Conservation (phyloP, 768 basidiomycete species). For the Tricholoma furcatifolium region DNA sequence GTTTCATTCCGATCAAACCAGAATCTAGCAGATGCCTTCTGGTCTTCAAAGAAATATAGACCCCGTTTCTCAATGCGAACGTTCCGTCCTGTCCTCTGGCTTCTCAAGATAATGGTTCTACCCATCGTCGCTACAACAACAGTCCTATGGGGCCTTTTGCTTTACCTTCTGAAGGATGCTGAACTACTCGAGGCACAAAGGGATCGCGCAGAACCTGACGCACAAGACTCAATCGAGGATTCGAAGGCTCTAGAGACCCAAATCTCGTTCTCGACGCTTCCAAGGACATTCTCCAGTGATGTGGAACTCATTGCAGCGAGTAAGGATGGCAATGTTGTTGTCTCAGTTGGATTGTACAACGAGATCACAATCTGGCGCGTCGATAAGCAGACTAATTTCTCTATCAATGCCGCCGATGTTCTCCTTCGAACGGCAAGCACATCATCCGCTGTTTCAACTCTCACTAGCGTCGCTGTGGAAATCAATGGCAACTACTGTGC, state of each 20-base stretch:
- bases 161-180: slow-evolving; percentile 88
- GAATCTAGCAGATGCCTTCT: slow-evolving; percentile 17
- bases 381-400: slow-evolving; percentile 36
- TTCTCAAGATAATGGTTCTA: slow-evolving; percentile 78
- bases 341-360: slow-evolving; percentile 76
- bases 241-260: slow-evolving; percentile 37
- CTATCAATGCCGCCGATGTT: slow-evolving; percentile 52
- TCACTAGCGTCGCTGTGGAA: slow-evolving; percentile 66
- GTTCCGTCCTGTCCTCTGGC: slow-evolving; percentile 63
- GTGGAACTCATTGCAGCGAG: slow-evolving; percentile 79
- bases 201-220: slow-evolving; percentile 50
- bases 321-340: slow-evolving; percentile 60
- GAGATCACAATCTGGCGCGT: slow-evolving; percentile 72
- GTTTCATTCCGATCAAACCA: slow-evolving; percentile 58
- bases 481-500: slow-evolving; percentile 61
- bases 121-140: slow-evolving; percentile 81
- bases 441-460: slow-evolving; percentile 43
- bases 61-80: slow-evolving; percentile 47
- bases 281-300: slow-evolving; percentile 80
- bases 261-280: slow-evolving; percentile 65
- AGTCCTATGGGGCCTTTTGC: slow-evolving; percentile 70
- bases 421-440: slow-evolving; percentile 50
- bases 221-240: slow-evolving; percentile 26
- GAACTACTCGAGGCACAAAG: slow-evolving; percentile 88
- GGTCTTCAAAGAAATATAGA: slow-evolving; percentile 26